Percentiles rank a stretch among this genome's conserved stretches.
Evolutionary conservation across 2,329 filamentous ascomycete genomes (phyloP).

Genomic region (Trichoderma citrinoviride): DNA sequence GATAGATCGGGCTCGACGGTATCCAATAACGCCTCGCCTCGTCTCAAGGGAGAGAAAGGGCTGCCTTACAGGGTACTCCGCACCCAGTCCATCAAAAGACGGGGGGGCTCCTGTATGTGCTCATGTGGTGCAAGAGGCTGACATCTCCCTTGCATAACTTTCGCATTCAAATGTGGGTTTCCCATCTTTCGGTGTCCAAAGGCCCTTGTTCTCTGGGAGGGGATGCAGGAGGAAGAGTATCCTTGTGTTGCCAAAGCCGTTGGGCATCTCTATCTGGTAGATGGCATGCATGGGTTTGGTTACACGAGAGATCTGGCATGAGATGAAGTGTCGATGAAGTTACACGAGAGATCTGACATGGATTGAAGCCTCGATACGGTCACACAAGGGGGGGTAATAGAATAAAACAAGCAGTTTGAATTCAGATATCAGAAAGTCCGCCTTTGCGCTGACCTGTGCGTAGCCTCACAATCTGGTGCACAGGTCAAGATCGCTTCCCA

Average conservation of each 20-base stretch:
- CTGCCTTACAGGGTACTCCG: background rate
- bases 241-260: too few species aligned
- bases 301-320: too few species aligned
- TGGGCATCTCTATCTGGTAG: too few species aligned
- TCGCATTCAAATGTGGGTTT: background rate
- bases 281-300: too few species aligned
- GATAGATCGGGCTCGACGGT: background rate
- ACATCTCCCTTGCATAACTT: background rate
- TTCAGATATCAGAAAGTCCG: background rate
- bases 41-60: background rate
- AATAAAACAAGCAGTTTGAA: background rate
- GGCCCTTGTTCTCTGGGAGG: too few species aligned
- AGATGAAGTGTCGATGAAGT: too few species aligned
- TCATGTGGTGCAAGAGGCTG: background rate
- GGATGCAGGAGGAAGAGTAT: too few species aligned
- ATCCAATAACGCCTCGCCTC: background rate
- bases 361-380: too few species aligned
- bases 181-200: background rate
- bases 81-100: background rate
- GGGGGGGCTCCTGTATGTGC: background rate
- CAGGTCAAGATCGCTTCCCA: background rate
- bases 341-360: too few species aligned
- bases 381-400: background rate
- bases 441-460: background rate
- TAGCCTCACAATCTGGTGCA: background rate